These are phyloP conservation scores for Blumeria hordei DNA, from an alignment of 2,329 filamentous ascomycete species.

Conservation along the genomic window DNA sequence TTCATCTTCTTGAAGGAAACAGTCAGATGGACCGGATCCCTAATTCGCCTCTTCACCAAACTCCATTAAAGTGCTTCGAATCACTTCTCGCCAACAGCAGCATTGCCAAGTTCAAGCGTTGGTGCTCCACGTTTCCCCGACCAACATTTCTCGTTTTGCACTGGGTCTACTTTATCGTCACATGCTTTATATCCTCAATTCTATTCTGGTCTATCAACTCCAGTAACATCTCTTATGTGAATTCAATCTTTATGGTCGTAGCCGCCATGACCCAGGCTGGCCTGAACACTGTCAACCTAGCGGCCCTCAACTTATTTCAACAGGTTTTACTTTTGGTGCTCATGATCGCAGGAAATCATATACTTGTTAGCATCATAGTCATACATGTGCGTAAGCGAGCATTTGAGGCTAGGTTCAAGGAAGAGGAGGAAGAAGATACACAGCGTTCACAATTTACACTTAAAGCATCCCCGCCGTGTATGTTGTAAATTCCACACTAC, in stretches of 20 bases:
- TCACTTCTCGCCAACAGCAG: too few relatives aligned
- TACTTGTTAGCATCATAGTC: constrained; percentile 43
- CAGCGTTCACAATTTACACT: background rate
- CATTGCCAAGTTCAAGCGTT: background rate
- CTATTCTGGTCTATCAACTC: constrained; percentile 36
- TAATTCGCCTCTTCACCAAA: too few relatives aligned
- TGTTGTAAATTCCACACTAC: background rate
- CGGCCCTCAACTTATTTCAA: constrained; percentile 39
- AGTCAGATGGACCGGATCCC: too few relatives aligned
- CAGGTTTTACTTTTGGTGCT: constrained; percentile 39
- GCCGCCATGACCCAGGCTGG: constrained; percentile 45
- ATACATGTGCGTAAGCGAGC: constrained; percentile 33
- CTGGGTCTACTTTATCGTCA: constrained; percentile 38
- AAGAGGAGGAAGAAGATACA: constrained; percentile 15
- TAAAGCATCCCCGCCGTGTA: background rate
- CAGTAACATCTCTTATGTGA: constrained; percentile 30
- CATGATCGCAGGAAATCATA: constrained; percentile 39
- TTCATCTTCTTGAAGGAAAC: too few relatives aligned
- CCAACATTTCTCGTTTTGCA: constrained; percentile 41
- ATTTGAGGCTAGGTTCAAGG: constrained; percentile 24
- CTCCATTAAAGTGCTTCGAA: too few relatives aligned
- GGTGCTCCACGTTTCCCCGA: background rate
- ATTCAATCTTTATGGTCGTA: constrained; percentile 40
- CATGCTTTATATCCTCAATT: constrained; percentile 28
- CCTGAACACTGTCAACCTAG: constrained; percentile 42